Percentiles rank a stretch among this genome's conserved stretches.
Conservation (phyloP, 768 basidiomycete genomes). For the Termitomyces eurrhizus region DNA sequence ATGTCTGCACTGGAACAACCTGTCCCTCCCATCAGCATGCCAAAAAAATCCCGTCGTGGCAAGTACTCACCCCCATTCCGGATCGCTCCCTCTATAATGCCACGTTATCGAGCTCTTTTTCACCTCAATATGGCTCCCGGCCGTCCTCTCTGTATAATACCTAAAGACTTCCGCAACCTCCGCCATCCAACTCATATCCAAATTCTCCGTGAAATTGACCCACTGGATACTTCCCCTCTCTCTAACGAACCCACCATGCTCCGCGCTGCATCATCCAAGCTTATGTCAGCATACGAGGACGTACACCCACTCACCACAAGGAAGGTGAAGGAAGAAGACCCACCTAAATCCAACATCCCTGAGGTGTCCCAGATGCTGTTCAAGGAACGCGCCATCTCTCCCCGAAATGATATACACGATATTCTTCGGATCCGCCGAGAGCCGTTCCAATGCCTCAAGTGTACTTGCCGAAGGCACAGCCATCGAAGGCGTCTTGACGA, state of each 20-base stretch:
- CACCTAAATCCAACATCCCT: conserved; percentile 71
- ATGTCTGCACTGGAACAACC: conserved; percentile 92
- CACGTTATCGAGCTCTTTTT: conserved; percentile 98
- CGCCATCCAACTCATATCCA: conserved; percentile 98
- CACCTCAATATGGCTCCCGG: conserved; percentile 92
- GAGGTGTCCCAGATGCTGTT: conserved; percentile 87
- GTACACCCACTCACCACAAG: not conserved
- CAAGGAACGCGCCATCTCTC: conserved; percentile 89
- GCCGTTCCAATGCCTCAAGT: conserved; percentile 64
- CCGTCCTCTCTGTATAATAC: conserved; percentile 96
- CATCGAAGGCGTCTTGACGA: conserved; percentile 90
- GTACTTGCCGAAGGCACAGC: conserved; percentile 77
- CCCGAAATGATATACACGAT: conserved; percentile 97
- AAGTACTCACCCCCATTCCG: conserved; percentile 85
- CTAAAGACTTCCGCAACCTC: conserved; percentile 95
- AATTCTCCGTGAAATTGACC: conserved; percentile 82
- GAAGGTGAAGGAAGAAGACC: not conserved
- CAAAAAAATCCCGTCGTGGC: not conserved
- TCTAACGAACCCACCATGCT: conserved; percentile 92
- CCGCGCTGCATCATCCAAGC: conserved; percentile 49
- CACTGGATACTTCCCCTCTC: conserved; percentile 65
- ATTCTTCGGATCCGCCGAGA: conserved; percentile 81
- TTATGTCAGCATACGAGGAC: not conserved
- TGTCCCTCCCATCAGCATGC: conserved; percentile 22
- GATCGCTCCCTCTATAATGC: conserved; percentile 93